A percentile compares a stretch with the other conserved stretches of the same genome.
Evolutionary conservation across 768 basidiomycete species (phyloP).

Genomic region (Clitopilus hobsonii): DNA sequence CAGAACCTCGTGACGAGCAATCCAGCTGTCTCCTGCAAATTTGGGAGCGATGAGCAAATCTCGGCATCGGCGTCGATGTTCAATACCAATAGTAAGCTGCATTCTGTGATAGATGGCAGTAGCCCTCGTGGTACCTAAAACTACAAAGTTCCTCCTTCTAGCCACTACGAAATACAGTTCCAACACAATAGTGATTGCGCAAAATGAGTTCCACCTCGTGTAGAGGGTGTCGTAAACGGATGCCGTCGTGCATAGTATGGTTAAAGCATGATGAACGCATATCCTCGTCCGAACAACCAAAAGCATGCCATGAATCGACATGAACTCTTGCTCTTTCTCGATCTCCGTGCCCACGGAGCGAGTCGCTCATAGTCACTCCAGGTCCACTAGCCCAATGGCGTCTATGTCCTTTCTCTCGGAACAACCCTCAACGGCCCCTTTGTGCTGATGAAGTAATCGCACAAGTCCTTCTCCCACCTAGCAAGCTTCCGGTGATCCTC

Average conservation of each 20-base stretch:
- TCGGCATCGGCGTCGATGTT: not conserved
- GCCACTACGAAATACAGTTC: not conserved
- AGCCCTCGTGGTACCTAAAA: not conserved
- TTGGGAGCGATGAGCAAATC: no score
- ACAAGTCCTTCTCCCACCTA: slow-evolving; percentile 22
- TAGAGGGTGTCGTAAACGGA: not conserved
- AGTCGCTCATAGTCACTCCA: not conserved
- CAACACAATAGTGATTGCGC: not conserved
- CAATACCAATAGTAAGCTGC: no score
- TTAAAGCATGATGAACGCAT: not conserved
- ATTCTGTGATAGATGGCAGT: no score
- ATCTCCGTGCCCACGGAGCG: not conserved
- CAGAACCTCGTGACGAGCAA: not conserved
- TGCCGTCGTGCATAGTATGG: not conserved
- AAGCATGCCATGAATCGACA: not conserved
- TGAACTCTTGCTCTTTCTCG: not conserved
- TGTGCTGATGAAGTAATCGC: slow-evolving; percentile 24
- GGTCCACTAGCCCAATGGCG: not conserved
- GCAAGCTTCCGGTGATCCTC: slow-evolving; percentile 15
- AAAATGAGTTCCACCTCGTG: not conserved
- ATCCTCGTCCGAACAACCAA: not conserved
- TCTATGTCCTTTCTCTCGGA: not conserved
- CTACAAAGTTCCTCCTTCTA: not conserved
- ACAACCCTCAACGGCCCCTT: slow-evolving; percentile 18
- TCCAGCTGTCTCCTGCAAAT: not conserved